Evolutionary conservation across 768 basidiomycete genomes (phyloP).

Genomic region (Suillus spraguei): DNA sequence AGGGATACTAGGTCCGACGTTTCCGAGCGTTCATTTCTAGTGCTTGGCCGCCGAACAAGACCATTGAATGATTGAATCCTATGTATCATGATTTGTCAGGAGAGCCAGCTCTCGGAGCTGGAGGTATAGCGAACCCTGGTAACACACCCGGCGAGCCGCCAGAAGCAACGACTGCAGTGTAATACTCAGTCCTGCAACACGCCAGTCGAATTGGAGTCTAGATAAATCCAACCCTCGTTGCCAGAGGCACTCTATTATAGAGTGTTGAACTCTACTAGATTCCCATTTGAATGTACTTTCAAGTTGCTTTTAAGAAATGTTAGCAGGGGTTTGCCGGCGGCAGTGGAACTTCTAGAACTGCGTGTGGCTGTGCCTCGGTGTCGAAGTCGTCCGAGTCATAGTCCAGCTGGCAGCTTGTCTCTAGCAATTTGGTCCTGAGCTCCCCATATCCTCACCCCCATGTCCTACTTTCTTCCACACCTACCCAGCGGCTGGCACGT

Average conservation of each 20-base stretch:
- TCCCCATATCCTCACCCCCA: conserved; percentile 28
- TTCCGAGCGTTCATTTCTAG: conserved; percentile 19
- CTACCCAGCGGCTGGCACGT: conserved; percentile 97
- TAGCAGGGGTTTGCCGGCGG: no score
- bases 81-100: conserved; percentile 32
- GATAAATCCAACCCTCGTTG: neutral
- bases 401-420: no score
- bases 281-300: neutral
- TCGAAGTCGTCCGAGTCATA: no score
- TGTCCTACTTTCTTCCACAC: conserved; percentile 92
- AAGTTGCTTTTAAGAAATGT: no score
- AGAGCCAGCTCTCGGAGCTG: neutral
- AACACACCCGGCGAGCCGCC: neutral
- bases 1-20: neutral
- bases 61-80: no score
- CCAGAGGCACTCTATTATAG: neutral
- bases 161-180: neutral
- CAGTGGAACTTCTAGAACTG: neutral
- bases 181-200: neutral
- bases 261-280: no score
- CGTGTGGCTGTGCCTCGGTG: neutral
- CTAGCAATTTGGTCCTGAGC: neutral
- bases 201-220: neutral
- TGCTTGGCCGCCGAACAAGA: conserved; percentile 41
- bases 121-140: neutral